A percentile compares a stretch with the other conserved stretches of the same genome.
Conservation (phyloP, 2,329 filamentous ascomycete species). For the Plenodomus tracheiphilus region DNA sequence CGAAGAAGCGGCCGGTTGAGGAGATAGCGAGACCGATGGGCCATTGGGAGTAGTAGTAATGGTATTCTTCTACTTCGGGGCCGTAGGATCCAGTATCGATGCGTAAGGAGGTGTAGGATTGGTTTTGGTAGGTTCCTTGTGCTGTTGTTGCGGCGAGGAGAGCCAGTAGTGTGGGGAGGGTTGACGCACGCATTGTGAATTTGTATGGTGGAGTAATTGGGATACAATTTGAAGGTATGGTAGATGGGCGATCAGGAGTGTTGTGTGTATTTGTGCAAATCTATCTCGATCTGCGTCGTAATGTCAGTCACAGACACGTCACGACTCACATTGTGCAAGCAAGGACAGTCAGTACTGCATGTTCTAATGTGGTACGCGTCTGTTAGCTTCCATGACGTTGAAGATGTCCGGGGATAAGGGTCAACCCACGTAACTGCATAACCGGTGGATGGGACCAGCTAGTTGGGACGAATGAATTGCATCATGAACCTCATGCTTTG, state of each 20-base stretch:
- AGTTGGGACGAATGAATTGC: too few relatives aligned
- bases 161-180: not conserved
- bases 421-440: constrained; percentile 5
- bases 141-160: not conserved
- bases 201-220: too few relatives aligned
- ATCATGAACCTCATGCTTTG: too few relatives aligned
- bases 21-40: constrained; percentile 55
- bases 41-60: constrained; percentile 54
- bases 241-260: too few relatives aligned
- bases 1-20: constrained; percentile 53
- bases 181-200: not conserved
- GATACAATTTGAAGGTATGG: too few relatives aligned
- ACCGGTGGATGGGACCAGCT: too few relatives aligned
- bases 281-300: too few relatives aligned
- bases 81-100: constrained; percentile 55
- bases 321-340: not conserved
- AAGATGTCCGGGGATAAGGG: constrained; percentile 4
- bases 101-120: constrained; percentile 42
- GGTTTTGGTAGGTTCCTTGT: constrained; percentile 21
- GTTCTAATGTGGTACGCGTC: not conserved
- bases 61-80: constrained; percentile 52
- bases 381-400: constrained; percentile 7
- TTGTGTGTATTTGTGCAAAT: too few relatives aligned
- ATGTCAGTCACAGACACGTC: constrained; percentile 1
- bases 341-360: not conserved